Evolutionary conservation across 768 basidiomycete species (phyloP).

Genomic region (Russula emetica): DNA sequence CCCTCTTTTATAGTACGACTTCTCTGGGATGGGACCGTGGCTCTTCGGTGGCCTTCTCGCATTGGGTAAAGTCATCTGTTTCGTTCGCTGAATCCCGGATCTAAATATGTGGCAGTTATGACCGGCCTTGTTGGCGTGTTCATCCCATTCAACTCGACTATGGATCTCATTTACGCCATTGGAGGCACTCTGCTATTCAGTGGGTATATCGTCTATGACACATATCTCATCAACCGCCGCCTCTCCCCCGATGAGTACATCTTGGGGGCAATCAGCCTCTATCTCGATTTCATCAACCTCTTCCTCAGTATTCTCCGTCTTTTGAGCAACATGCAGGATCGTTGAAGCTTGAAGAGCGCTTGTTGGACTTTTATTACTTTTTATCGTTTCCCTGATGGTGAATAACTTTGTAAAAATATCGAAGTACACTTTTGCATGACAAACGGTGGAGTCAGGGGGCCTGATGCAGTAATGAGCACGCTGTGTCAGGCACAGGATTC

Average conservation of each 20-base stretch:
- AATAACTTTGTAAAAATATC: conserved; percentile 9
- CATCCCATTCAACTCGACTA: conserved; percentile 76
- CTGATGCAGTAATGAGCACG: not conserved
- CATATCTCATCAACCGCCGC: conserved; percentile 82
- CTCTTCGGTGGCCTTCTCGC: conserved; percentile 82
- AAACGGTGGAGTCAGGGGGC: too few species aligned
- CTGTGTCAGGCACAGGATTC: too few species aligned
- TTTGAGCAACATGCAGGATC: conserved; percentile 53
- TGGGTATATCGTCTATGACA: conserved; percentile 89
- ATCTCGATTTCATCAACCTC: conserved; percentile 90
- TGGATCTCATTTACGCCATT: conserved; percentile 77
- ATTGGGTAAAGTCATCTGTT: conserved; percentile 46
- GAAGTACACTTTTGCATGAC: not conserved
- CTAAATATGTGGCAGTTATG: conserved; percentile 47
- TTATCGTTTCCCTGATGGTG: not conserved
- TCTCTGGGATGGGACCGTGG: conserved; percentile 88
- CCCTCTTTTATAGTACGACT: conserved; percentile 68
- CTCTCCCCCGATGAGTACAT: conserved; percentile 93
- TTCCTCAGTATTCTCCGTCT: conserved; percentile 86
- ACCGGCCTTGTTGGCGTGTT: conserved; percentile 80
- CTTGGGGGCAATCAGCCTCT: conserved; percentile 86
- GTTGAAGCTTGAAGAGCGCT: conserved; percentile 33
- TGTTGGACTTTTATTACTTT: not conserved
- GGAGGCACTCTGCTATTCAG: conserved; percentile 82
- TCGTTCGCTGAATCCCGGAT: not conserved